Base-by-base conservation (phyloP, 352 stramenopile genomes). In the Phytophthora boehmeriae region DNA sequence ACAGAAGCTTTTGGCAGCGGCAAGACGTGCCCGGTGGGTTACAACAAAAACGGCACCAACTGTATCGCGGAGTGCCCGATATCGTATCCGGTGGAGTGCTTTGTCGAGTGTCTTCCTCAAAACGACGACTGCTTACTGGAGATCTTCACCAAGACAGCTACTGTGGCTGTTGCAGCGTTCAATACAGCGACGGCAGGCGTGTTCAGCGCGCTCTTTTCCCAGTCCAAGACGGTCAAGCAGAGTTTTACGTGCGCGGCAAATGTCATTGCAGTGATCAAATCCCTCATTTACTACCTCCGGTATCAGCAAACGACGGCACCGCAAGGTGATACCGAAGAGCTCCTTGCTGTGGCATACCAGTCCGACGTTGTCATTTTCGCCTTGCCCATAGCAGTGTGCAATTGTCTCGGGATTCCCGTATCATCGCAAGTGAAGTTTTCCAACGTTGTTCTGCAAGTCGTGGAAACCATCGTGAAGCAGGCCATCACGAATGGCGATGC, bases 51-150 rank as follows among this genome's bases (percentile, higher is more conserved):
- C 25, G n/a, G 2, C 5, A 28, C 14, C 10, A 38, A 61, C 16
- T 61, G 50, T 11, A 56, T 54, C 23, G 30, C 59, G 10, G 23
- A 76, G 45, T 85, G 72, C 30, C 72, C 75, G 1, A 51, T 82
- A 34, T 59, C 78, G 38, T 82, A 80, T 44, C 73, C 76, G 2
- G 73, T 85, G 10, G 47, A 71, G 36, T 86, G 76, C 38, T 73
- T 57, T 39, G 66, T 77, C 57, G 68, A 86, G 56, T 86, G 76
- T 34, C 51, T 82, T 27, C 75, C 59, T 22, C 72, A 80, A 42
- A 85, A 80, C 59, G 60, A 68, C 28, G 75, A 82, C 54, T 86
- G 71, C 54, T 68, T 67, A 8, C 34, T 64, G 3, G 63, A 68
- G 25, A 54, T 85, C 11, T 34, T 82, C 22, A 54, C 36, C 6